Evolutionary conservation across 1,284 basidiomycete genomes (phyloP).

Genomic region (Meripilus lineatus): DNA sequence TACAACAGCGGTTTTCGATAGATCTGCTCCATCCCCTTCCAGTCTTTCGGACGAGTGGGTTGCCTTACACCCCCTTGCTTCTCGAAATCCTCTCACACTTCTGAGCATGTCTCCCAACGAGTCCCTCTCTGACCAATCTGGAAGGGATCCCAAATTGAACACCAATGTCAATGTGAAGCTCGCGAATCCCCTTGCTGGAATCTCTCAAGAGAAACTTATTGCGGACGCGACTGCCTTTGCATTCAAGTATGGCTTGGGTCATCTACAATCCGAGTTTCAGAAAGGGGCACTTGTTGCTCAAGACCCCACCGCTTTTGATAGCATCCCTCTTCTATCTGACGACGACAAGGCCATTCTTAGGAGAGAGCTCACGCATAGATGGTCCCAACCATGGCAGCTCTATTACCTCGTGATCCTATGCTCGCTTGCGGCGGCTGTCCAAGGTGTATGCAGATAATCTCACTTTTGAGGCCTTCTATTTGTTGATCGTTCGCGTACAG

Average conservation of each 20-base stretch:
- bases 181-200: conserved; percentile 53
- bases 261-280: conserved; percentile 45
- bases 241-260: conserved; percentile 43
- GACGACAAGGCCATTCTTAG: conserved; percentile 52
- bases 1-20: no score
- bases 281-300: conserved; percentile 66
- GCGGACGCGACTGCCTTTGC: conserved; percentile 54
- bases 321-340: conserved; percentile 47
- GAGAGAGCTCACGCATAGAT: conserved; percentile 60
- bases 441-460: conserved; percentile 44
- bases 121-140: no score
- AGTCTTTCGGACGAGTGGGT: no score
- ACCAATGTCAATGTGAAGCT: conserved; percentile 46
- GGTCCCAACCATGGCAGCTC: conserved; percentile 52
- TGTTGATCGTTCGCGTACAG: conserved; percentile 16
- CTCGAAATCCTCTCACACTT: no score
- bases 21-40: no score
- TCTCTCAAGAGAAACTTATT: conserved; percentile 52
- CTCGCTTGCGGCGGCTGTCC: conserved; percentile 64
- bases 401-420: conserved; percentile 58
- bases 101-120: no score
- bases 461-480: conserved; percentile 1
- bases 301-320: conserved; percentile 48
- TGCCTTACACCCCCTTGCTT: no score
- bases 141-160: no score